Evolutionary conservation across 192 early-diverging fungal genomes (phyloP).

Genomic region (Coemansia sp.): DNA sequence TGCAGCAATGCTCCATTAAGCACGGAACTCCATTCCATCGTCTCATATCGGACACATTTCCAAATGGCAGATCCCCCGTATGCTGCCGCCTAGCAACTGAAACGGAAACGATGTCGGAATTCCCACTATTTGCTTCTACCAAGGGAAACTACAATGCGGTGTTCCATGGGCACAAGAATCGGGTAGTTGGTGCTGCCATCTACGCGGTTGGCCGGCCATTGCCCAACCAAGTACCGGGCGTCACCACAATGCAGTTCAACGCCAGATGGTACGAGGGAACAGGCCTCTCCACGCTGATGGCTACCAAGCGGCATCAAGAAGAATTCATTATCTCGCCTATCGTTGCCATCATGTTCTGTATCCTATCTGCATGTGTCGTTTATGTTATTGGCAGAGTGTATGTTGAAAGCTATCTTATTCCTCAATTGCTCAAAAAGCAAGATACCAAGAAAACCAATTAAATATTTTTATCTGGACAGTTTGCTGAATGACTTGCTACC

Average conservation of each 20-base stretch:
- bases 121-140: conserved; percentile 12
- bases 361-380: conserved; percentile 44
- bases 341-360: conserved; percentile 47
- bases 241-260: conserved; percentile 46
- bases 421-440: conserved; percentile 10
- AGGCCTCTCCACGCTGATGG: conserved; percentile 34
- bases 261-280: conserved; percentile 44
- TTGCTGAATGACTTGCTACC: conserved; percentile 35
- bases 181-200: conserved; percentile 26
- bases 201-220: conserved; percentile 40
- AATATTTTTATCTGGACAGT: conserved; percentile 19
- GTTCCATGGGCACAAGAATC: conserved; percentile 32
- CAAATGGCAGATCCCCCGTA: conserved; percentile 17
- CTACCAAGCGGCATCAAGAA: conserved; percentile 40
- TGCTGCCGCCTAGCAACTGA: conserved; percentile 28
- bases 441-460: conserved; percentile 33
- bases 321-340: conserved; percentile 49
- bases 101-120: conserved; percentile 21
- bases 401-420: conserved; percentile 46
- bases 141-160: conserved; percentile 40
- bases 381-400: conserved; percentile 53
- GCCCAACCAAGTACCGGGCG: conserved; percentile 37
- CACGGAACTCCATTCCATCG: conserved; percentile 25
- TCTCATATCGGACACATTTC: not conserved
- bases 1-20: conserved; percentile 38